Conservation (phyloP, 352 stramenopile species). For the Saprolegnia parasitica region DNA sequence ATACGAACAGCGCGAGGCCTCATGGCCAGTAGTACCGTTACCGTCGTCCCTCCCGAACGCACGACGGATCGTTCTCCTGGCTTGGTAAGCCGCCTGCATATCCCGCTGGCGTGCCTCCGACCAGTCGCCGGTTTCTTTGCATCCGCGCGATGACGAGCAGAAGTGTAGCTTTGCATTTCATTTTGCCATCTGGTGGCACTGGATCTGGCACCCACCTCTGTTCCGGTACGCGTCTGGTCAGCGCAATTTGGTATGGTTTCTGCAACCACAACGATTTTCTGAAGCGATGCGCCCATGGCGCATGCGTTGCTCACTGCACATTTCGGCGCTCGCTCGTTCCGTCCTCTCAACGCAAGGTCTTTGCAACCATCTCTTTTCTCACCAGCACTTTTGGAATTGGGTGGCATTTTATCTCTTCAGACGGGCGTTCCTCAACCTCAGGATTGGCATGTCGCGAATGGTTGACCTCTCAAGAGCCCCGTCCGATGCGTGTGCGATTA, state of each 20-base stretch:
- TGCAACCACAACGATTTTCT: not conserved
- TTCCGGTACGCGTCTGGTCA: not conserved
- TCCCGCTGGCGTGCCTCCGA: not conserved
- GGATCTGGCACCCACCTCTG: too few relatives aligned
- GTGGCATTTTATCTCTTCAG: too few relatives aligned
- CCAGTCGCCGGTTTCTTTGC: not conserved
- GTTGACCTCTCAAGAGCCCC: not conserved
- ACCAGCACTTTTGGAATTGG: not conserved
- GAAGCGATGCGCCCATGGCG: not conserved
- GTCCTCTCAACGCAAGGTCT: not conserved
- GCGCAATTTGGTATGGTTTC: not conserved
- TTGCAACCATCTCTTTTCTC: not conserved
- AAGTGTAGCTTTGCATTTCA: not conserved
- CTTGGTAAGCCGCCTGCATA: too few relatives aligned
- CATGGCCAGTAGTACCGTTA: too few relatives aligned
- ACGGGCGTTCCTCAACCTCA: not conserved
- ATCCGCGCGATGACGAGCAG: not conserved
- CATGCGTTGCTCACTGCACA: not conserved
- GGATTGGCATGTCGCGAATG: not conserved
- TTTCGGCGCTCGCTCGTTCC: not conserved
- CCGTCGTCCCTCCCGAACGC: too few relatives aligned
- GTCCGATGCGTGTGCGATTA: too few relatives aligned
- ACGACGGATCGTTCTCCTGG: too few relatives aligned
- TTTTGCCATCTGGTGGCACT: not conserved
- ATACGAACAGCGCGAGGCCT: too few relatives aligned